Base-by-base conservation (phyloP, 495 filamentous ascomycete species). In the Aspergillus panamensis region DNA sequence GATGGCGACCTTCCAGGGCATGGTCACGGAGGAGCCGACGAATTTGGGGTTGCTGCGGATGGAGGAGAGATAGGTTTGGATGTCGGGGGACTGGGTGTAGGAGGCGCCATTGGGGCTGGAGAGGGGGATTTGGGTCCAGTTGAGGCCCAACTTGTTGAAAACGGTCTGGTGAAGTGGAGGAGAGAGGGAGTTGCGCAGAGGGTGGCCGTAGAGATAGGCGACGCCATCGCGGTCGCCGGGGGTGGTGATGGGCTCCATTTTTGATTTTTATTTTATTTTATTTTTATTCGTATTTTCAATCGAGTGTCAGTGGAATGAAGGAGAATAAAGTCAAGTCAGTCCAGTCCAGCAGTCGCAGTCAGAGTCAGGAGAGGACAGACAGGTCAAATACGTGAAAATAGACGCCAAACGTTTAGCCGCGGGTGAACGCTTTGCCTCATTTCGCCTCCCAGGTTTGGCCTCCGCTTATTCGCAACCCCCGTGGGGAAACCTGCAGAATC, bases 1-100 rank as follows among this genome's bases (percentile, higher is more conserved):
- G 65, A 90, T 87, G 53, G 77, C 74, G 45, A 90, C 78, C 71
- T 91, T 91, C 73, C 84, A 79, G 0, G 87, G 87, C 87, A 90
- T 91, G 45, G 86, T 91, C 44, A 90, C 82, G 20, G 85, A 84
- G 13, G 84, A 79, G 56, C 87, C 87, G 72, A 80, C 76, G 69
- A 82, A 82, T 56, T 81, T 80, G 31, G 73, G 70, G 61, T 80
- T 70, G 50, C 67, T 43, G 50, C 72, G 61, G 54, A 82, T 74
- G 10, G 79, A 66, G n/a, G 68, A 57, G 2, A 85, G 72, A 67
- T 81, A 84, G 31, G 72, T 73, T 16, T 72, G 54, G 61, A 85
- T 82, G 9, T 71, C 61, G 1, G 74, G 74, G 3, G 72, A 75
- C 31, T 50, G 55, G 1, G 74, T 75, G 67, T 70, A 75, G 13